phyloP scores from a whole-genome alignment of 2,329 filamentous ascomycete genomes.

The Zymoseptoria brevis region DNA sequence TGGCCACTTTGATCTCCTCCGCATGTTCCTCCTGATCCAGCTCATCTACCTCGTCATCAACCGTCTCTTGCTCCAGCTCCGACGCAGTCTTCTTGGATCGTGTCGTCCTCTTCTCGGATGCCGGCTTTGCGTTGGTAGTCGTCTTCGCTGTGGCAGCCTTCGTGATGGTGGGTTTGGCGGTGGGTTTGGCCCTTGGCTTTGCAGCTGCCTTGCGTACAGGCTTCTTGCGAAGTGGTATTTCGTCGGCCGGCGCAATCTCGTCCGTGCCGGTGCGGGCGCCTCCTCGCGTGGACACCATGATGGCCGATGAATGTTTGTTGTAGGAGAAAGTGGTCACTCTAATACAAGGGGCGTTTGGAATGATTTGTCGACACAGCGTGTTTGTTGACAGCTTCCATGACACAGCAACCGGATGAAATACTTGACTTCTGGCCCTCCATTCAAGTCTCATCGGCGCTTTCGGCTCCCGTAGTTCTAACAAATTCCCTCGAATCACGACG shows the following conservation, averaged over 20 bases:
- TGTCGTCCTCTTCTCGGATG: slow-evolving; percentile 9
- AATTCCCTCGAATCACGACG: neutral
- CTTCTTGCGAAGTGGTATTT: slow-evolving; percentile 26
- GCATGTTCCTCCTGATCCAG: slow-evolving; percentile 8
- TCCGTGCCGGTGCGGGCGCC: slow-evolving; percentile 21
- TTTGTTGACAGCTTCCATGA: neutral
- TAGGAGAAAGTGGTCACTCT: neutral
- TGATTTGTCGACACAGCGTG: neutral
- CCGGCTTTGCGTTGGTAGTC: slow-evolving; percentile 1
- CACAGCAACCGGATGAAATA: too few relatives aligned
- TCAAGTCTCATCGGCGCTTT: too few relatives aligned
- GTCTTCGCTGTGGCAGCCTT: slow-evolving; percentile 7
- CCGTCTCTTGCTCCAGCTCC: slow-evolving; percentile 4
- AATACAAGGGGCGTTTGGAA: too few relatives aligned
- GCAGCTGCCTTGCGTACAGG: slow-evolving; percentile 27
- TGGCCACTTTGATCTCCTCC: slow-evolving; percentile 6
- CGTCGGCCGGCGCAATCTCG: slow-evolving; percentile 1
- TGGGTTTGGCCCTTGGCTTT: slow-evolving; percentile 10
- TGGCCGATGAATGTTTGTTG: slow-evolving; percentile 3
- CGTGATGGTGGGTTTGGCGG: neutral
- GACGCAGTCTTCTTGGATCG: slow-evolving; percentile 16
- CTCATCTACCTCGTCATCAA: slow-evolving; percentile 11
- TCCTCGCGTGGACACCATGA: slow-evolving; percentile 31
- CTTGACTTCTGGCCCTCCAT: too few relatives aligned
- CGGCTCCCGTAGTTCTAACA: too few relatives aligned